phyloP scores from a whole-genome alignment of 1,139 yeast species.

The Nakaseomyces nivariensis region DNA sequence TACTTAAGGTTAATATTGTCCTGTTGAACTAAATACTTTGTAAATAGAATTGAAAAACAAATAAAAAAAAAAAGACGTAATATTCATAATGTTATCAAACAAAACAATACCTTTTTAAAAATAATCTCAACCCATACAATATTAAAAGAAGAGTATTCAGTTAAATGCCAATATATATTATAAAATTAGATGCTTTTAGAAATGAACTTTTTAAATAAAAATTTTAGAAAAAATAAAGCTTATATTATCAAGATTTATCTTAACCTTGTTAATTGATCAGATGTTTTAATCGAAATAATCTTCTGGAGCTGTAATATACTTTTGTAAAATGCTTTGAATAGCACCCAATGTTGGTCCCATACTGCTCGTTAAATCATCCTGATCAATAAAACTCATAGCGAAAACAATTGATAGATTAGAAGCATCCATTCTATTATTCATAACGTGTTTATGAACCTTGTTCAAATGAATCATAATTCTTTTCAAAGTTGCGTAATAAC shows the following conservation, averaged over 20 bases:
- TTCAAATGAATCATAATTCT: constrained; percentile 61
- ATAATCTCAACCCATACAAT: too few species aligned
- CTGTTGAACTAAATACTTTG: neutral
- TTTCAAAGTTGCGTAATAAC: constrained; percentile 59
- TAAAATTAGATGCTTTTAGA: too few species aligned
- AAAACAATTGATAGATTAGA: constrained; percentile 74
- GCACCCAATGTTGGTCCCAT: constrained; percentile 37
- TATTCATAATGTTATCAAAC: too few species aligned
- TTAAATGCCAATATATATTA: too few species aligned
- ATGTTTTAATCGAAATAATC: constrained; percentile 6
- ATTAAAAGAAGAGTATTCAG: too few species aligned
- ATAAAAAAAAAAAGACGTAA: neutral
- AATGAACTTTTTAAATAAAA: too few species aligned
- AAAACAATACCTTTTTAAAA: too few species aligned
- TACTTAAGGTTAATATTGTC: too few species aligned
- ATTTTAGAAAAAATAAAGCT: too few species aligned
- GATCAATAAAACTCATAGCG: constrained; percentile 46
- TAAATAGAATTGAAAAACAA: constrained; percentile 5
- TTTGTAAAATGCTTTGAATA: constrained; percentile 32
- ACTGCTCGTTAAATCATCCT: constrained; percentile 32
- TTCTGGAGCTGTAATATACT: constrained; percentile 30
- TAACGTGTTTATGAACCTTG: constrained; percentile 48
- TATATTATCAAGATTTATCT: too few species aligned
- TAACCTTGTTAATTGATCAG: too few species aligned
- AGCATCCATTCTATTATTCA: constrained; percentile 66